These are phyloP conservation scores for Amanita exitialis DNA, from an alignment of 768 basidiomycete genomes.

Conservation along the genomic window DNA sequence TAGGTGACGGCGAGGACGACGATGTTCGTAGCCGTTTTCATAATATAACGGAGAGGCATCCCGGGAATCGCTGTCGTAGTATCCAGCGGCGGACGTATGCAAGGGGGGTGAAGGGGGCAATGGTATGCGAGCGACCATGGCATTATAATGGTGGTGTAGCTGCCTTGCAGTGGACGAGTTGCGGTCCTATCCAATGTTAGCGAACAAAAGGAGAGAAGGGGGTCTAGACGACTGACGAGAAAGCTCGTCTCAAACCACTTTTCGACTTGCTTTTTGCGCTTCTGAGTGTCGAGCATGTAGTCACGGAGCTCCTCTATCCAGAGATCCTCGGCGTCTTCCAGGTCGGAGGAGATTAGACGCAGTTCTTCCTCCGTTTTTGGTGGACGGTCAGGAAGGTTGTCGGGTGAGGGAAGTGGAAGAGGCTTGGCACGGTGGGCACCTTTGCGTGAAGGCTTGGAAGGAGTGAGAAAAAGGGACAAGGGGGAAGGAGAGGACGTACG, in stretches of 20 bases:
- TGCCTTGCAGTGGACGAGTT: conserved; percentile 52
- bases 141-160: conserved; percentile 49
- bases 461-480: not conserved
- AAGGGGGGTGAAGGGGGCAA: conserved; percentile 20
- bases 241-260: conserved; percentile 63
- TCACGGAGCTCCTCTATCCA: conserved; percentile 64
- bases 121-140: conserved; percentile 37
- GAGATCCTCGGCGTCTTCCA: conserved; percentile 72
- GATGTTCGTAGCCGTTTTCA: conserved; percentile 5
- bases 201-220: not conserved
- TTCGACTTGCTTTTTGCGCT: conserved; percentile 63
- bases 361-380: conserved; percentile 29
- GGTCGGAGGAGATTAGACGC: conserved; percentile 56
- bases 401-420: not conserved
- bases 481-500: conserved; percentile 30
- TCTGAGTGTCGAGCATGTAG: conserved; percentile 64
- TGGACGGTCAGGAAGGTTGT: conserved; percentile 16
- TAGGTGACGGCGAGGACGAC: not conserved
- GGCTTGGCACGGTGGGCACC: conserved; percentile 29
- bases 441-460: conserved; percentile 29
- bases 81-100: conserved; percentile 12
- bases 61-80: conserved; percentile 16
- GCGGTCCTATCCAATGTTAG: conserved; percentile 42
- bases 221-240: conserved; percentile 34
- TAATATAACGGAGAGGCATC: conserved; percentile 1